Percentiles rank a stretch among this genome's conserved stretches.
These are phyloP conservation scores for Daldinia vernicosa DNA, from an alignment of 495 filamentous ascomycete species.

Conservation along the genomic window DNA sequence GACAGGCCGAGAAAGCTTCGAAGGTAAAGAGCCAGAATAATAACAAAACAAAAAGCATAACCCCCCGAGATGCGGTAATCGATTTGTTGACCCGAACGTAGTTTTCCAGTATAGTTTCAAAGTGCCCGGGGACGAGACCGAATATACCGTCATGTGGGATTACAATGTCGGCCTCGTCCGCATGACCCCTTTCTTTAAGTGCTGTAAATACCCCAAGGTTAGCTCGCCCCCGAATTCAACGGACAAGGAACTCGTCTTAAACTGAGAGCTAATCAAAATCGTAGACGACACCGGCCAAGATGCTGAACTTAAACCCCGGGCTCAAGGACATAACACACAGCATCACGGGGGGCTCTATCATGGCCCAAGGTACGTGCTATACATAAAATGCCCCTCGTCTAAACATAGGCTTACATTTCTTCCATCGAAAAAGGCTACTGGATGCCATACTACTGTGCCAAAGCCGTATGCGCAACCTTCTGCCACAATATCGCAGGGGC, in stretches of 20 bases:
- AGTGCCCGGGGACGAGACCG: slow-evolving; percentile 69
- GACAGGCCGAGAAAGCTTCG: slow-evolving; percentile 86
- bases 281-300: slow-evolving; percentile 85
- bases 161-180: slow-evolving; percentile 95
- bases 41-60: slow-evolving; percentile 9
- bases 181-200: slow-evolving; percentile 95
- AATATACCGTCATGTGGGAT: slow-evolving; percentile 92
- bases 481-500: slow-evolving; percentile 85
- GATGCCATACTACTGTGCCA: slow-evolving; percentile 90
- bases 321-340: slow-evolving; percentile 87
- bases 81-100: slow-evolving; percentile 49
- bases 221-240: slow-evolving; percentile 8
- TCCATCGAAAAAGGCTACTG: slow-evolving; percentile 79
- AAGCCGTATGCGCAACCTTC: slow-evolving; percentile 84
- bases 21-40: slow-evolving; percentile 66
- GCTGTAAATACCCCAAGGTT: slow-evolving; percentile 86
- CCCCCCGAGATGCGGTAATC: slow-evolving; percentile 20
- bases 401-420: slow-evolving; percentile 15
- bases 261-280: slow-evolving; percentile 20
- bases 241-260: not conserved
- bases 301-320: slow-evolving; percentile 79
- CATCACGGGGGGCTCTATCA: slow-evolving; percentile 91
- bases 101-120: slow-evolving; percentile 94
- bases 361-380: slow-evolving; percentile 77
- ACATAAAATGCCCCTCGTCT: not conserved